phyloP scores from a whole-genome alignment of 805 yeast species.

The Kluyveromyces wickerhamii region DNA sequence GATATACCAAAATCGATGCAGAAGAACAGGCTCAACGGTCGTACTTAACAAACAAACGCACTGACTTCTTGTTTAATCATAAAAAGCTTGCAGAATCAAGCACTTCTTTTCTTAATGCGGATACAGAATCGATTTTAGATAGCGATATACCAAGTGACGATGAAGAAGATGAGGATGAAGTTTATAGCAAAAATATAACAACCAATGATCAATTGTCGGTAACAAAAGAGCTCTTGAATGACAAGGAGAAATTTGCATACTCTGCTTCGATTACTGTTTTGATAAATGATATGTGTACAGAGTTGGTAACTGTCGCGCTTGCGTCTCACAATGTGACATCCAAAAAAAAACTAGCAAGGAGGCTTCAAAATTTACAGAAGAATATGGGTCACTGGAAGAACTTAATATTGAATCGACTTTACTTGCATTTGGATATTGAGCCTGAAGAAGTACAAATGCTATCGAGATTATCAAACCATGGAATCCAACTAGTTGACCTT shows the following conservation, averaged over 20 bases:
- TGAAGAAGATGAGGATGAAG: conserved; percentile 36
- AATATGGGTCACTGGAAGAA: conserved; percentile 81
- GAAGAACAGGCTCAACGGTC: conserved; percentile 80
- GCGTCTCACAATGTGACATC: conserved; percentile 40
- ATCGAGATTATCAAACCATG: conserved; percentile 76
- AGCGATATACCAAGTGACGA: conserved; percentile 15
- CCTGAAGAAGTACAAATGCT: conserved; percentile 83
- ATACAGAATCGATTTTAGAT: conserved; percentile 7
- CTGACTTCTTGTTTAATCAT: conserved; percentile 46
- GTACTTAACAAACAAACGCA: conserved; percentile 42
- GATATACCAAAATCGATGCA: conserved; percentile 83
- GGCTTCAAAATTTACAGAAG: conserved; percentile 60
- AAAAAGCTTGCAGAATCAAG: conserved; percentile 16
- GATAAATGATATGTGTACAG: conserved; percentile 72
- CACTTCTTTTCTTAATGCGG: conserved; percentile 9
- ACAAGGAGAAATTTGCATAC: conserved; percentile 84
- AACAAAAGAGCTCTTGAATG: conserved; percentile 74
- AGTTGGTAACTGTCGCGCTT: conserved; percentile 51
- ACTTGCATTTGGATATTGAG: conserved; percentile 69
- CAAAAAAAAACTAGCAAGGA: conserved; percentile 42
- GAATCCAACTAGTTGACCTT: conserved; percentile 67
- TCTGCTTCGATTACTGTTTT: conserved; percentile 75
- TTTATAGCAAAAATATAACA: conserved; percentile 29
- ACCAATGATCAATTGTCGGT: conserved; percentile 52
- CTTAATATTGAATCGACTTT: conserved; percentile 59